Evolutionary conservation across 352 stramenopile species (phyloP), one percentile per base, ranked within the genome.

Genomic region (Blastocystis sp.): DNA sequence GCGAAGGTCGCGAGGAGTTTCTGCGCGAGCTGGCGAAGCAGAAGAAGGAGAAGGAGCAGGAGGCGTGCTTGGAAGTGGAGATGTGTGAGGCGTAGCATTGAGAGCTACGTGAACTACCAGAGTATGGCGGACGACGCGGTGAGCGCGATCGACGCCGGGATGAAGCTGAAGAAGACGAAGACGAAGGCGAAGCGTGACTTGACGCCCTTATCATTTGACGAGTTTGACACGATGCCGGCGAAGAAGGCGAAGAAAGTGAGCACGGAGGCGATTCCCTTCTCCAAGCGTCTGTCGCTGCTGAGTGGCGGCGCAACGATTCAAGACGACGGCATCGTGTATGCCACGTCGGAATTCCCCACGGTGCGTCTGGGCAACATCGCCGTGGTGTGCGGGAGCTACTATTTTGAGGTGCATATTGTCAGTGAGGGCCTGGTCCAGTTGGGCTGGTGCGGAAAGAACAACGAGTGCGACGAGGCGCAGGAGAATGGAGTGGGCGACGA

Each of bases 401-500:
- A 88, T 52, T 88, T 77, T 42, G 78, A 88, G 52, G 7, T 79
- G 24, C 52, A 76, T 42, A 21, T 88, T 34, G 34, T 88, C n/a
- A 88, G 59, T 0, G 78, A 88, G 38, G 78, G 78, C 10, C 59
- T 88, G 21, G 68, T 88, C 0, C 78, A 88, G 45, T 34, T 76
- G 14, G 78, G 78, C 19, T 88, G 78, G 78, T 34, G 40, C 40
- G 42, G 48, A 0, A 69, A 65, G 21, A 28, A 76, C 14, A 45
- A 79, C 17, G 48, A 65, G 11, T 79, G 64, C 52, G 40, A 78
- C 52, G 78, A 88, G 48, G 52, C 40, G 9, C 28, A 76, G 59
- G 48, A 88, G 45, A 88, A 88, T 42, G 78, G 78, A 24, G 78
- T 88, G 19, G 78, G 78, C 19, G 78, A 88, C 68, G 70, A 65